Percentiles rank a stretch among this genome's conserved stretches.
These are phyloP conservation scores for Globisporangium irregulare DNA, from an alignment of 352 stramenopile genomes.

Conservation along the genomic window DNA sequence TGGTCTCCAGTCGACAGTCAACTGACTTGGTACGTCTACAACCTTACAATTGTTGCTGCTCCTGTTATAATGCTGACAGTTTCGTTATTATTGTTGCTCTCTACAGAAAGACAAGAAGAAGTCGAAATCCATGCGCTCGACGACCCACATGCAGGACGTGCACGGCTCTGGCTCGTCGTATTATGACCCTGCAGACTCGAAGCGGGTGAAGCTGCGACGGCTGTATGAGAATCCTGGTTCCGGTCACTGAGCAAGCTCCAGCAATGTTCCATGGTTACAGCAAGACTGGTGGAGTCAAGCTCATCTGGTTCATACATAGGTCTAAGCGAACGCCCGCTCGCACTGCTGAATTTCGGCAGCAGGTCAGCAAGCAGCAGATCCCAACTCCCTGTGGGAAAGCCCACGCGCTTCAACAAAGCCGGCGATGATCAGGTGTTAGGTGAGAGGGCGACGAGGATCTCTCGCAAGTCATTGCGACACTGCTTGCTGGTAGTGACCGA, in stretches of 20 bases:
- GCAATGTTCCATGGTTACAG: neutral
- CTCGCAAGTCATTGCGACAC: neutral
- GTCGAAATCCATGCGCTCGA: slow-evolving; percentile 48
- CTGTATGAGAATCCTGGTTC: slow-evolving; percentile 38
- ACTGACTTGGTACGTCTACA: slow-evolving; percentile 29
- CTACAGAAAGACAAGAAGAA: slow-evolving; percentile 35
- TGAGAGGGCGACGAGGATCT: neutral
- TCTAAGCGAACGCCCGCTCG: neutral
- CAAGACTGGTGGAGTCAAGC: neutral
- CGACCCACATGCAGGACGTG: slow-evolving; percentile 33
- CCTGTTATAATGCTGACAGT: neutral
- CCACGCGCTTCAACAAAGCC: neutral
- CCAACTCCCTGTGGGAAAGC: neutral
- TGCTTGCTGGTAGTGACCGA: neutral
- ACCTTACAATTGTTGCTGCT: neutral
- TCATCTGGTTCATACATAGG: neutral
- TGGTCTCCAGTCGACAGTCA: slow-evolving; percentile 46
- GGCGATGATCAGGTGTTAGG: neutral
- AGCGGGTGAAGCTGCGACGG: slow-evolving; percentile 44
- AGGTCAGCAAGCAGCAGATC: neutral
- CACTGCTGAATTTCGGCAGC: neutral
- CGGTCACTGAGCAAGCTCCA: slow-evolving; percentile 29
- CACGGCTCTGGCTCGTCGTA: slow-evolving; percentile 12
- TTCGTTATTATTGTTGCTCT: slow-evolving; percentile 13
- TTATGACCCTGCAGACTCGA: slow-evolving; percentile 16